phyloP scores from a whole-genome alignment of 495 filamentous ascomycete species.

The Penicillium maclennaniae region DNA sequence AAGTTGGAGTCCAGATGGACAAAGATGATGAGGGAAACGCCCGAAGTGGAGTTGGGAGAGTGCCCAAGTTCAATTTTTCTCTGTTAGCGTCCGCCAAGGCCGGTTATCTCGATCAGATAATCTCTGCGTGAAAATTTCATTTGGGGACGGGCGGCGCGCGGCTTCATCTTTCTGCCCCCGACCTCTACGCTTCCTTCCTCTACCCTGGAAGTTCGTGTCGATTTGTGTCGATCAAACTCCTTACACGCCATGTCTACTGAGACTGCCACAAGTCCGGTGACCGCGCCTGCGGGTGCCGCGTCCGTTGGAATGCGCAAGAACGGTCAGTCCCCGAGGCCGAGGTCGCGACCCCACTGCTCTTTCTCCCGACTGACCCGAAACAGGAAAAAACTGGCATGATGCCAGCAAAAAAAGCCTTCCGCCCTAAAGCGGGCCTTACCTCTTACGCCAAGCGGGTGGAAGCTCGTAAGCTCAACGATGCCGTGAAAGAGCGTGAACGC shows the following conservation, averaged over 20 bases:
- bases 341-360: slow-evolving; percentile 2
- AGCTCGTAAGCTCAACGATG: slow-evolving; percentile 58
- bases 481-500: slow-evolving; percentile 82
- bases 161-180: background rate
- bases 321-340: slow-evolving; percentile 23
- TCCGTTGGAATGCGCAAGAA: slow-evolving; percentile 45
- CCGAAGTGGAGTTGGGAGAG: slow-evolving; percentile 12
- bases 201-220: background rate
- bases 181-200: background rate
- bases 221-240: background rate
- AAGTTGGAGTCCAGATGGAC: slow-evolving; percentile 4
- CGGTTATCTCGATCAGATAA: slow-evolving; percentile 31
- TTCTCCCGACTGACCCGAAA: slow-evolving; percentile 19
- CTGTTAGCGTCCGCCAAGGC: slow-evolving; percentile 24
- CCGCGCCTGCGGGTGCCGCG: slow-evolving; percentile 19
- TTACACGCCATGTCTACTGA: slow-evolving; percentile 24
- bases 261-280: slow-evolving; percentile 10
- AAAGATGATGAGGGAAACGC: slow-evolving; percentile 5
- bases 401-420: slow-evolving; percentile 72
- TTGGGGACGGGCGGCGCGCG: background rate
- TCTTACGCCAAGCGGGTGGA: slow-evolving; percentile 73
- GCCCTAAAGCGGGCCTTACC: slow-evolving; percentile 69
- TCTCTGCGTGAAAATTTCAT: slow-evolving; percentile 21
- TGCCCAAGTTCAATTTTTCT: slow-evolving; percentile 18
- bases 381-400: slow-evolving; percentile 93